Percentiles rank a stretch among this genome's conserved stretches.
These are phyloP conservation scores for Tetrahymena malaccensis DNA, from an alignment of 73 alveolate species.

Conservation along the genomic window DNA sequence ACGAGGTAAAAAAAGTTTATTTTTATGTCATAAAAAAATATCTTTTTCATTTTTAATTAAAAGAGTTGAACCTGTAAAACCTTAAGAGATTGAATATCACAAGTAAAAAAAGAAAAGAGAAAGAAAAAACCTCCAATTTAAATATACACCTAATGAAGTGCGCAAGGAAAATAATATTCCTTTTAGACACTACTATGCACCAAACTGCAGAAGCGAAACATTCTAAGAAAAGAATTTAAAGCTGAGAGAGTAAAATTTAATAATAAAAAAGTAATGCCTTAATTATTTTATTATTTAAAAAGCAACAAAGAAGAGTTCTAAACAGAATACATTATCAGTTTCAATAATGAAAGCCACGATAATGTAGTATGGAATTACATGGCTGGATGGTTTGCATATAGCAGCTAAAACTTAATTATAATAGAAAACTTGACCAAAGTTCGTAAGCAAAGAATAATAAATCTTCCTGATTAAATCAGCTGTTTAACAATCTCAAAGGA, in stretches of 20 bases:
- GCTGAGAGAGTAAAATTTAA: neutral
- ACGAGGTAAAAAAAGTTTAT: neutral
- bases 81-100: neutral
- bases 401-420: constrained; percentile 4
- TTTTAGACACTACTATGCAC: neutral
- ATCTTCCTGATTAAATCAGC: constrained; percentile 12
- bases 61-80: neutral
- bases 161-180: neutral
- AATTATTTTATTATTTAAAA: neutral
- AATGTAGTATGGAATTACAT: constrained; percentile 23
- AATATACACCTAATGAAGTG: neutral
- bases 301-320: neutral
- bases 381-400: constrained; percentile 36
- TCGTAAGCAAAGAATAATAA: constrained; percentile 5
- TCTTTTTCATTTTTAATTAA: neutral
- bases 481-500: constrained; percentile 2
- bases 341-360: constrained; percentile 35
- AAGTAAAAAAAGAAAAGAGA: neutral
- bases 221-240: neutral
- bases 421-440: constrained; percentile 3
- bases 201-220: neutral
- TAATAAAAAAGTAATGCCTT: neutral
- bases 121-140: neutral
- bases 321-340: constrained; percentile 3
- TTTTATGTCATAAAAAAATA: neutral